phyloP scores from a whole-genome alignment of 768 basidiomycete species.

The Mycena venus region DNA sequence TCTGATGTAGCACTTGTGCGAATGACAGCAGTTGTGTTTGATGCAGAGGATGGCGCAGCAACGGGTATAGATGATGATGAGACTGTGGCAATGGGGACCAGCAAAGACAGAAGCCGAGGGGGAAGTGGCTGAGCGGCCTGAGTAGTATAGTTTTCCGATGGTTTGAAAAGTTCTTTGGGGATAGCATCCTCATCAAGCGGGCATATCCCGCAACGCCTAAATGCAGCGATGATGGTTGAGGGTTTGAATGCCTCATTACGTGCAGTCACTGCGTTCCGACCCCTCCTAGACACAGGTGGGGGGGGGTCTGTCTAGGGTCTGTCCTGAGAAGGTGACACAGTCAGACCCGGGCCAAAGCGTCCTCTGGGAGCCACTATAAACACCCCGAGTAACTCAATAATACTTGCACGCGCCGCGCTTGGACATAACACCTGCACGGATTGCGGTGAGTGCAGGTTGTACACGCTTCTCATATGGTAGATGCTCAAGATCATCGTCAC shows the following conservation, averaged over 20 bases:
- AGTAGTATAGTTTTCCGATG: slow-evolving; percentile 4
- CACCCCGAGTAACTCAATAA: neutral
- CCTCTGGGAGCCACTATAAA: too few species aligned
- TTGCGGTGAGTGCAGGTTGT: neutral
- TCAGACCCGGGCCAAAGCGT: too few species aligned
- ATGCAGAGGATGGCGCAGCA: neutral
- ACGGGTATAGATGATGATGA: neutral
- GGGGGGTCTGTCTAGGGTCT: too few species aligned
- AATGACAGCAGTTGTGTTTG: neutral
- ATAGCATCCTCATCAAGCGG: slow-evolving; percentile 33
- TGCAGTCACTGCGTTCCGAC: too few species aligned
- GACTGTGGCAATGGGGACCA: too few species aligned
- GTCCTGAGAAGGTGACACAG: too few species aligned
- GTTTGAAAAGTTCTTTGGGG: too few species aligned
- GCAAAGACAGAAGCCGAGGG: too few species aligned
- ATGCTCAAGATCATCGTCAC: neutral
- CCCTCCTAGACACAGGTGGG: too few species aligned
- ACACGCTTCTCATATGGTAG: too few species aligned
- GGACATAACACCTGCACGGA: neutral
- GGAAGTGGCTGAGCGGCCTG: slow-evolving; percentile 16
- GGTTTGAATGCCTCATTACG: slow-evolving; percentile 26
- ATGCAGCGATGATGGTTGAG: slow-evolving; percentile 31
- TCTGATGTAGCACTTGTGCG: too few species aligned
- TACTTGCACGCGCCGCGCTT: too few species aligned
- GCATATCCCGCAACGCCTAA: slow-evolving; percentile 31